Base-by-base conservation (phyloP, 2,329 filamentous ascomycete genomes). In the Pseudopithomyces maydicus region DNA sequence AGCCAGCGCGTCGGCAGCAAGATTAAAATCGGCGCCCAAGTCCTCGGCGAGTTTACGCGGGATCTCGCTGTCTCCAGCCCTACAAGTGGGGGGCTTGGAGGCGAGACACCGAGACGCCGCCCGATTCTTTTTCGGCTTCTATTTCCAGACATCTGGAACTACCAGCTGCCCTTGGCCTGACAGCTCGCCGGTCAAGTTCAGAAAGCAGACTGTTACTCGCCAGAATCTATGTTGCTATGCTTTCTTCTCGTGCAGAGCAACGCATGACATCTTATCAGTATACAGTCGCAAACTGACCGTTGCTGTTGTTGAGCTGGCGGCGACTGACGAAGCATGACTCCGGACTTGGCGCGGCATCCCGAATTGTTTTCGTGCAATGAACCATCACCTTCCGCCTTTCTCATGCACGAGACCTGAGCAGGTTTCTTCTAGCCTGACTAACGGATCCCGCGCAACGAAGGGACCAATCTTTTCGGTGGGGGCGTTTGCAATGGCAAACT, bases 401-500 rank as follows among this genome's bases (percentile, higher is more conserved):
- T 32, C 17, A 53, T 48, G 58, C 63, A 63, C 56, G 55, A 50
- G 63, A 65, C 60, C 58, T 12, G 52, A 56, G 50, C 42, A 43
- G 52, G 35, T 39, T 54, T 61, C 43, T 43, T 47, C 51, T 26
- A 38, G 46, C 4, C 15, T 23, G 6, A 45, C 42, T 54, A 53
- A 54, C 55, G 50, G 57, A 58, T 63, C 53, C 29, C 15, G 42
- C 39, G 33, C 44, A 26, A 15, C 19, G 35, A 38, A 15, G 29
- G 45, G 36, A 17, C 48, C 20, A 15, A 39, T 11, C 10, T 20
- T 33, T n/a, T 36, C 33, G 26, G 26, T 5, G 38, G 38, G 17
- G 48, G 26, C 48, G 48, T 26, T 17, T 42, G 38, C 23, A 42
- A 12, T 33, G 36, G n/a, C 48, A 51, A 29, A 17, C 32, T 47